These are phyloP conservation scores for Ehretia macrophylla DNA, from an alignment of 257 asterid species.

Conservation along the genomic window DNA sequence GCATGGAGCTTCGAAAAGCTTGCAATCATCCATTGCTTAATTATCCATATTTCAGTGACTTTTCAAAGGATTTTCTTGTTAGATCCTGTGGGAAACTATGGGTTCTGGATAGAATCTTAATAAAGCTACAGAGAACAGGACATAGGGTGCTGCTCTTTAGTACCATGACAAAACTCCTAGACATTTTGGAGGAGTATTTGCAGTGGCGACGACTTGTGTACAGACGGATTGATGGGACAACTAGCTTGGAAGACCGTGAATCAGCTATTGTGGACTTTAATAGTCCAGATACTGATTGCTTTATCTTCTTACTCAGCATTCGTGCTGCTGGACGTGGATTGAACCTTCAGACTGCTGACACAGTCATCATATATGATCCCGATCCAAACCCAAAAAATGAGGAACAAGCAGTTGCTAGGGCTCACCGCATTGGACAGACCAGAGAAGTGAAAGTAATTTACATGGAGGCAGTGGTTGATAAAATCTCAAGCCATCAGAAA, in stretches of 20 bases:
- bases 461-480: slow-evolving; percentile 98
- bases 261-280: slow-evolving; percentile 95
- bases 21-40: slow-evolving; percentile 97
- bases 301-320: slow-evolving; percentile 95
- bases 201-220: slow-evolving; percentile 95
- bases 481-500: slow-evolving; percentile 83
- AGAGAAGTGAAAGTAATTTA: slow-evolving; percentile 98
- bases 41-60: slow-evolving; percentile 82
- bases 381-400: slow-evolving; percentile 99
- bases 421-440: slow-evolving; percentile 97
- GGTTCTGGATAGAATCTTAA: slow-evolving; percentile 84
- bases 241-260: slow-evolving; percentile 98
- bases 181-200: slow-evolving; percentile 92
- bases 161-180: slow-evolving; percentile 98
- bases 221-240: slow-evolving; percentile 95
- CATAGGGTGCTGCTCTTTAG: slow-evolving; percentile 94
- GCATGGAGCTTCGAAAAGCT: slow-evolving; percentile 97
- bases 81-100: slow-evolving; percentile 97
- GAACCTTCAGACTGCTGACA: slow-evolving; percentile 96
- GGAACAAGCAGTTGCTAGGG: slow-evolving; percentile 99
- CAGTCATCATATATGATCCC: slow-evolving; percentile 97
- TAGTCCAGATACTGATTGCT: slow-evolving; percentile 84
- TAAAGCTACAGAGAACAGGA: slow-evolving; percentile 91
- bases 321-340: slow-evolving; percentile 99
- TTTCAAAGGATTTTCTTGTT: slow-evolving; percentile 91